Evolutionary conservation across 2,329 filamentous ascomycete species (phyloP).

Genomic region (Ambrosiella xylebori): DNA sequence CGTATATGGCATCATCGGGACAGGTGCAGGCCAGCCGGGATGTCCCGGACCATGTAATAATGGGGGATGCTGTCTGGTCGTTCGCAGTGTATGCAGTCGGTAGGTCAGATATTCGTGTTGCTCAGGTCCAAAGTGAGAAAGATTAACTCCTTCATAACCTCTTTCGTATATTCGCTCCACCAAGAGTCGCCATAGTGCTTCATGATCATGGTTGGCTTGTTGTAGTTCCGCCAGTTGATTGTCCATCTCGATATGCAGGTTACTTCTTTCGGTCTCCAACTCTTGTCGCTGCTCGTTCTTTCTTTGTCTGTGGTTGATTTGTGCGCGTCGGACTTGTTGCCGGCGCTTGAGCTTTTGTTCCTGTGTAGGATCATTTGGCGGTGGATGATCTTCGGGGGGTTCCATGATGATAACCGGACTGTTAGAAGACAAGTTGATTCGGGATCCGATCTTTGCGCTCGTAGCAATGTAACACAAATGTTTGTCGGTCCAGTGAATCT

Average conservation of each 20-base stretch:
- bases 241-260: constrained; percentile 30
- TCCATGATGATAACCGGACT: not conserved
- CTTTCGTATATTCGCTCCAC: constrained; percentile 16
- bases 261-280: constrained; percentile 33
- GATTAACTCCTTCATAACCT: constrained; percentile 10
- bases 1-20: constrained; percentile 25
- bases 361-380: constrained; percentile 9
- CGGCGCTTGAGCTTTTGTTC: constrained; percentile 31
- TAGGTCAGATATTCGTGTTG: not conserved
- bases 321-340: constrained; percentile 34
- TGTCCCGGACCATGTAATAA: not conserved
- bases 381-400: not conserved
- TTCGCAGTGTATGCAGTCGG: not conserved
- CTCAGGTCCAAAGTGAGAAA: not conserved
- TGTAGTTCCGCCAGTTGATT: constrained; percentile 24
- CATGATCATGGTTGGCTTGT: constrained; percentile 26
- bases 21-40: constrained; percentile 19
- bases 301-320: constrained; percentile 37
- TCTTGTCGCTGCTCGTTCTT: constrained; percentile 38
- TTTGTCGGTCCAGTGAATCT: too few relatives aligned
- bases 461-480: not conserved
- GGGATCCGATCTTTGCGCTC: not conserved
- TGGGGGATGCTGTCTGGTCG: not conserved
- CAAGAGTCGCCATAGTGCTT: constrained; percentile 23
- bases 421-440: not conserved